Evolutionary conservation across 306 rosid genomes (phyloP), one percentile per base, ranked within the genome.

Genomic region (Glycyrrhiza uralensis): DNA sequence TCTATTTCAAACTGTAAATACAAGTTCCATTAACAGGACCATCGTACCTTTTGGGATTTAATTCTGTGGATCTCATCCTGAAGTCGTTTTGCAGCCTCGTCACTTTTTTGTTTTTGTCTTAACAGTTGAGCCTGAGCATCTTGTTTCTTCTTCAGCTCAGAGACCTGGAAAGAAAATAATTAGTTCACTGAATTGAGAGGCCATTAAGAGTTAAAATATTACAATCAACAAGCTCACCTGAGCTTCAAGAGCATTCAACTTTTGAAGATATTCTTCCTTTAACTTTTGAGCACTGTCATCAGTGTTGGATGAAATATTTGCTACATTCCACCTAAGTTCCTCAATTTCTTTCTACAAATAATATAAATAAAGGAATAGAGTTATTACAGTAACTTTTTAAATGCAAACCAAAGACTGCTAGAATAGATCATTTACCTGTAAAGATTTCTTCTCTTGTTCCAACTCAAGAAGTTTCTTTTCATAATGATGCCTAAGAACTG

Each of bases 41-140:
- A 5, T 52, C 45, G 74, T 44, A 82, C 99, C 99, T 95, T 95
- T 12, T 95, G 99, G 64, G 93, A 58, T 75, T 95, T 95, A 51
- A 95, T 95, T 83, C 89, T 86, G n/a, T 95, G 99, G 69, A 95
- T 95, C 77, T 95, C 99, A 85, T 91, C 99, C 39, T 89, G 96
- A 24, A 95, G 88, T 66, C 90, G 79, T 77, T 75, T 91, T 7
- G 97, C 92, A 39, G 96, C 99, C 80, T 95, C 99, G 0, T 95
- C 99, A 55, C 97, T 88, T 68, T 81, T 95, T 77, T 91, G 96
- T 55, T 95, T 95, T 83, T 95, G 99, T 71, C 89, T 86, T 83
- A 95, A 65, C 7, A 91, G 71, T 70, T 95, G 99, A 77, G 96
- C 90, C 63, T 95, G 99, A 72, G 97, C 96, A 78, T 91, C 99